Base-by-base conservation (phyloP, 768 basidiomycete genomes). In the Trametes sanguinea region DNA sequence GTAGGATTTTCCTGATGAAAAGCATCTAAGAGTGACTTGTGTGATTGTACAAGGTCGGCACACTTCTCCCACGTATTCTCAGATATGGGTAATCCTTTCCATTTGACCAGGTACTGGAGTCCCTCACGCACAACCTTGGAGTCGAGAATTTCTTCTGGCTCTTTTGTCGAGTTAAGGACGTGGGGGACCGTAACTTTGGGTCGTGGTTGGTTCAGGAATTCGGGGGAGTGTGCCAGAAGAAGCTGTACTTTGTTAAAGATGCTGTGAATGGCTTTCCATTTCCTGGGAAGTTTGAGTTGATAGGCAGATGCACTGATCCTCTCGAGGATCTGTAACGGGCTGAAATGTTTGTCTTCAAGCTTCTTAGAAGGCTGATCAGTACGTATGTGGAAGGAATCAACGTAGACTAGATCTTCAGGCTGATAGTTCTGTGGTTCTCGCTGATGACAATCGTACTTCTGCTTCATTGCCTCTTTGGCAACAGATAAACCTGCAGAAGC, bases 391-490 rank as follows among this genome's bases (percentile, higher is more conserved):
- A 17, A 66, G 0, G 61, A 68, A 46, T 76, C 72, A 0, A 76
- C 42, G 65, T 65, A 74, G 0, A 75, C 75, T 7, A 27, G 57
- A 40, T 74, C 68, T 0, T 73, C 69, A 2, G 50, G 30, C 6
- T 68, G 51, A 37, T 65, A 73, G 0, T 61, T 27, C 0, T 0
- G 27, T 0, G 66, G 33, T 0, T 63, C 51, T 2, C 33, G 5
- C 0, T 39, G 9, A 2, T 57, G 39, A 8, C 2, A 2, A 13
- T 39, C 2, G 39, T 39, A 39, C 13, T 13, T 39, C 13, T 13
- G 39, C 27, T 73, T 74, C 71, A 75, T 75, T 3, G 57, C 43
- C 0, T 69, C 69, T 4, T 70, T 67, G 0, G 75, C 71, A 9
- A 61, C 42, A 2, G 52, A 17, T 4, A 74, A 29, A 3, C 67